These are phyloP conservation scores for Claviceps quebecensis DNA, from an alignment of 2,329 filamentous ascomycete genomes.

Conservation along the genomic window DNA sequence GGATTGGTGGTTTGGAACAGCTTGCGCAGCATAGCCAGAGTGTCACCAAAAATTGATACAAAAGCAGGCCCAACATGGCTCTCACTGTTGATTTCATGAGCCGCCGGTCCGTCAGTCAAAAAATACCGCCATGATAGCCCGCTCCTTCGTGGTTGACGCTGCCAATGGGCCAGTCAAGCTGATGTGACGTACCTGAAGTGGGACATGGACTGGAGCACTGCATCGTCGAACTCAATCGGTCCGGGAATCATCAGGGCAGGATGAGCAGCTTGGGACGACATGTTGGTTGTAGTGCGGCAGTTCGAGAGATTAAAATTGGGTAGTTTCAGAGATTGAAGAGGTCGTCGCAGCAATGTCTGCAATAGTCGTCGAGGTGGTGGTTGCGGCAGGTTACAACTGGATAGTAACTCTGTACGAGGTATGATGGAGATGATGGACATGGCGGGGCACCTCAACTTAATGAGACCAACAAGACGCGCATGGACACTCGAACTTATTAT, in stretches of 20 bases:
- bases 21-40: constrained; percentile 73
- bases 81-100: constrained; percentile 44
- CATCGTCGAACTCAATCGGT: constrained; percentile 97
- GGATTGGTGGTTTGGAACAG: constrained; percentile 85
- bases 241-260: constrained; percentile 84
- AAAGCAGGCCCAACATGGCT: constrained; percentile 86
- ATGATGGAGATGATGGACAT: background rate
- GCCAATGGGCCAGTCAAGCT: background rate
- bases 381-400: constrained; percentile 1
- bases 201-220: constrained; percentile 84
- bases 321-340: background rate
- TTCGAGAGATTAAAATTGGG: background rate
- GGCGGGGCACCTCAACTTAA: background rate
- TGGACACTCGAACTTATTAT: no score
- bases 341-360: background rate
- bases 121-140: background rate
- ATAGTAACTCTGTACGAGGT: no score
- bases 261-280: constrained; percentile 49
- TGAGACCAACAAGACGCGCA: no score
- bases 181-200: constrained; percentile 59
- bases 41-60: constrained; percentile 81
- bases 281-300: constrained; percentile 20
- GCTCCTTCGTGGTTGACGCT: background rate
- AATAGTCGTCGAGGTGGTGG: constrained; percentile 1
- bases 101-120: background rate